Evolutionary conservation across 2,329 filamentous ascomycete species (phyloP), one percentile per base, ranked within the genome.

Genomic region (Trichoderma citrinoviride): DNA sequence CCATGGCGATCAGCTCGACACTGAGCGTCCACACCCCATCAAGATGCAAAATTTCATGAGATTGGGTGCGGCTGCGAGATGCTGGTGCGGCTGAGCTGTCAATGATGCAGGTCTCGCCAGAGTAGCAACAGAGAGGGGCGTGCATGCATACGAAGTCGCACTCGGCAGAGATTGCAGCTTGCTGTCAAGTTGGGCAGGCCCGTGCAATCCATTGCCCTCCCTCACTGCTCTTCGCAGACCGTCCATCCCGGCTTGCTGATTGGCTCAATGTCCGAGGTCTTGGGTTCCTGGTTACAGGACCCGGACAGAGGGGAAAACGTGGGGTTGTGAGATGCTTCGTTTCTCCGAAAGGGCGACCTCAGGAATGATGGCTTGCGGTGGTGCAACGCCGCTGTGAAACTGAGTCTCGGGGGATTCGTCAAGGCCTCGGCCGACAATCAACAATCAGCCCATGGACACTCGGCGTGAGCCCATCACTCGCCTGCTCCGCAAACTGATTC

Each of bases 31-130:
- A 37, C 40, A 29, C 47, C 58, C 58, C 21, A 47, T 41, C 58
- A 43, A 37, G 25, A 43, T 15, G n/a, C 43, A 47, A 46, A 54
- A 62, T 62, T 62, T 54, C 33, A 53, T 62, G 58, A 62, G 58
- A 62, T 62, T 62, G 58, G 54, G 46, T 62, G 58, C 49, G 47
- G 47, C 58, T 61, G 58, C 58, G 23, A n/a, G 58, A 37, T 61
- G 47, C 58, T 33, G 47, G 58, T 53, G 37, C 58, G 58, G 58
- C 58, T 62, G 58, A 62, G 25, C 58, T 62, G 58, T 53, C 58
- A 53, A 54, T 33, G 58, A 49, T 62, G 58, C 58, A 54, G 47
- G 55, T 58, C 58, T 52, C 17, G 57, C 57, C 41, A 43, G 44
- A 61, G 17, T 29, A 23, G 47, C 47, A 61, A 43, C 46, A 53